Percentiles rank a stretch among this genome's conserved stretches.
Evolutionary conservation across 1,284 basidiomycete genomes (phyloP).

Genomic region (Athelia psychrophila): DNA sequence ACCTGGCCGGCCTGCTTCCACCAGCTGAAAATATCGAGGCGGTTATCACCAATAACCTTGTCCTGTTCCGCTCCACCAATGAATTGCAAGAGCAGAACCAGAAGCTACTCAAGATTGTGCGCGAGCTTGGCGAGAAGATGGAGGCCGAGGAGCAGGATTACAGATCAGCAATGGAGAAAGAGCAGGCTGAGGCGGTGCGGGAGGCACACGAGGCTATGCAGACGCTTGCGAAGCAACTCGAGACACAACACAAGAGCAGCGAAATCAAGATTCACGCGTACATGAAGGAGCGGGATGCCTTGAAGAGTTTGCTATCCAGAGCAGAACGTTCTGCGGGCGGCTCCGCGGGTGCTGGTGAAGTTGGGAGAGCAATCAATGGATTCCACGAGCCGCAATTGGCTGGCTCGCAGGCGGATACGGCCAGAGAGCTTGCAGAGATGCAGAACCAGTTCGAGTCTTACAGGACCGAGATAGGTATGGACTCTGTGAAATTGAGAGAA

Average conservation of each 20-base stretch:
- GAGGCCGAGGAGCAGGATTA: slow-evolving; percentile 76
- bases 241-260: slow-evolving; percentile 63
- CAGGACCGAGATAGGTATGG: slow-evolving; percentile 74
- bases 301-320: slow-evolving; percentile 70
- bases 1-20: slow-evolving; percentile 51
- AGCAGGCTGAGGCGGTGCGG: slow-evolving; percentile 78
- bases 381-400: slow-evolving; percentile 26
- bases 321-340: slow-evolving; percentile 34
- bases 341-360: slow-evolving; percentile 12
- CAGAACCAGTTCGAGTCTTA: slow-evolving; percentile 77
- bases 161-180: slow-evolving; percentile 58
- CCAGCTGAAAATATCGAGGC: slow-evolving; percentile 64
- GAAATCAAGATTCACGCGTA: slow-evolving; percentile 76
- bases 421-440: slow-evolving; percentile 65
- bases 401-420: slow-evolving; percentile 24
- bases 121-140: slow-evolving; percentile 78
- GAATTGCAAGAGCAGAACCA: slow-evolving; percentile 89
- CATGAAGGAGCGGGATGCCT: slow-evolving; percentile 85
- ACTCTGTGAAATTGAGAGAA: slow-evolving; percentile 68
- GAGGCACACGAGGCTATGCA: slow-evolving; percentile 88
- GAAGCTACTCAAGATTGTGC: slow-evolving; percentile 80
- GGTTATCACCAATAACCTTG: slow-evolving; percentile 88
- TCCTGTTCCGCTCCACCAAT: slow-evolving; percentile 83
- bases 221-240: slow-evolving; percentile 74
- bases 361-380: slow-evolving; percentile 27